A percentile compares a stretch with the other conserved stretches of the same genome.
These are phyloP conservation scores for Debaryomycetaceae sp. DNA, from an alignment of 1,139 yeast species.

Conservation along the genomic window DNA sequence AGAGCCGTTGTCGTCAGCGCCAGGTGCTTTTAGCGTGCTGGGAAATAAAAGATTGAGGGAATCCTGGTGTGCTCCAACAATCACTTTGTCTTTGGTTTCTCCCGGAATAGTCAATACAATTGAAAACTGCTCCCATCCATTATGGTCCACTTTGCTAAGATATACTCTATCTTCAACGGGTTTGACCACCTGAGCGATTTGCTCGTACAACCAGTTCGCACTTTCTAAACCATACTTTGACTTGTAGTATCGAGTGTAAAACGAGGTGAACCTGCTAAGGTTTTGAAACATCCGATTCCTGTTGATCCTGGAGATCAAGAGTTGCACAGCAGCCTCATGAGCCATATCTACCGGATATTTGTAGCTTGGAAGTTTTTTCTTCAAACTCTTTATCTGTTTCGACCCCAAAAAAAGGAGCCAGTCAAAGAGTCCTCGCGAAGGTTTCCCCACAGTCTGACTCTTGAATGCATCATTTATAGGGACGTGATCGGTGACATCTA, in stretches of 20 bases:
- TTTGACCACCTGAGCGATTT: slow-evolving; percentile 40
- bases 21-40: slow-evolving; percentile 73
- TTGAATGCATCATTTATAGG: slow-evolving; percentile 33
- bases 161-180: slow-evolving; percentile 34
- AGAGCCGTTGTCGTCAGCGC: slow-evolving; percentile 94
- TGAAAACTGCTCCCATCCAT: slow-evolving; percentile 45
- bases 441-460: slow-evolving; percentile 24
- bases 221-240: slow-evolving; percentile 67
- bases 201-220: slow-evolving; percentile 65
- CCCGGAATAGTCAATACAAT: slow-evolving; percentile 44
- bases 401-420: slow-evolving; percentile 23
- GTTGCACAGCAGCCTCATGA: slow-evolving; percentile 38
- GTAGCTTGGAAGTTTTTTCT: slow-evolving; percentile 36
- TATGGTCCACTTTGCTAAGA: slow-evolving; percentile 29
- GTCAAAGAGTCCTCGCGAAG: slow-evolving; percentile 10
- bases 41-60: slow-evolving; percentile 76
- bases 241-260: slow-evolving; percentile 79
- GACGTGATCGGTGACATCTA: slow-evolving; percentile 62
- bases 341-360: slow-evolving; percentile 51
- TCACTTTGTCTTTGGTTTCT: slow-evolving; percentile 40
- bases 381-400: slow-evolving; percentile 27
- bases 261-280: slow-evolving; percentile 64
- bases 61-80: slow-evolving; percentile 90
- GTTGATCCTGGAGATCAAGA: slow-evolving; percentile 41
- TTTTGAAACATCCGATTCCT: slow-evolving; percentile 47